Evolutionary conservation across 768 basidiomycete species (phyloP).

Genomic region (Fomitopsis serialis): DNA sequence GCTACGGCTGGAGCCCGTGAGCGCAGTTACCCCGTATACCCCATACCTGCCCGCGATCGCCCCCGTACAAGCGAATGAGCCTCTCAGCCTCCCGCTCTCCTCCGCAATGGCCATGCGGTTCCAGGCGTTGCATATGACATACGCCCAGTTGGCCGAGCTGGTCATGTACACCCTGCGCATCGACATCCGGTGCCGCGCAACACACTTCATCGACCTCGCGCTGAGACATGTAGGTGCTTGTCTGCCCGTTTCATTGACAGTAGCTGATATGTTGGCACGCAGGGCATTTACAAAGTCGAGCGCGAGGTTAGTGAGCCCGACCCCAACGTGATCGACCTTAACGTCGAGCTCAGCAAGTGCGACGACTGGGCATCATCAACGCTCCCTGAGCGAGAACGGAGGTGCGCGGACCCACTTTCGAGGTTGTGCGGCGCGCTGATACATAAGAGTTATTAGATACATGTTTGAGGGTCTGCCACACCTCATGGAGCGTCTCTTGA

Average conservation of each 20-base stretch:
- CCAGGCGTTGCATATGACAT: constrained; percentile 85
- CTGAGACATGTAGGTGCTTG: constrained; percentile 43
- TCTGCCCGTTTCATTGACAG: neutral
- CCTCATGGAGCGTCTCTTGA: constrained; percentile 79
- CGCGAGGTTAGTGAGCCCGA: constrained; percentile 90
- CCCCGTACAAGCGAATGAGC: constrained; percentile 35
- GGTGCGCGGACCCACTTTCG: constrained; percentile 39
- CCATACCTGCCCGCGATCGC: constrained; percentile 40
- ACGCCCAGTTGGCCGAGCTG: constrained; percentile 82
- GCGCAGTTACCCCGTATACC: constrained; percentile 38
- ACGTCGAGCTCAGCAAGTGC: constrained; percentile 68
- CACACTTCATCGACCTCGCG: constrained; percentile 76
- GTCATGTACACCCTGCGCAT: constrained; percentile 84
- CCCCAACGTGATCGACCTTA: constrained; percentile 81
- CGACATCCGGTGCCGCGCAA: constrained; percentile 80
- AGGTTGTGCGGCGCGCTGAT: neutral
- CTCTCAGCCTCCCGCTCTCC: constrained; percentile 71
- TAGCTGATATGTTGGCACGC: neutral
- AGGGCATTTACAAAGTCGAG: constrained; percentile 85
- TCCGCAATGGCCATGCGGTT: constrained; percentile 92
- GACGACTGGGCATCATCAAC: constrained; percentile 64
- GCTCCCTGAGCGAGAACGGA: constrained; percentile 58
- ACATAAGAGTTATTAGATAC: constrained; percentile 47
- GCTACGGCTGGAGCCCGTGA: constrained; percentile 43
- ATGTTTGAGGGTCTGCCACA: constrained; percentile 81